phyloP scores from a whole-genome alignment of 441 rosid genomes.

The Arabidopsis hybrid region DNA sequence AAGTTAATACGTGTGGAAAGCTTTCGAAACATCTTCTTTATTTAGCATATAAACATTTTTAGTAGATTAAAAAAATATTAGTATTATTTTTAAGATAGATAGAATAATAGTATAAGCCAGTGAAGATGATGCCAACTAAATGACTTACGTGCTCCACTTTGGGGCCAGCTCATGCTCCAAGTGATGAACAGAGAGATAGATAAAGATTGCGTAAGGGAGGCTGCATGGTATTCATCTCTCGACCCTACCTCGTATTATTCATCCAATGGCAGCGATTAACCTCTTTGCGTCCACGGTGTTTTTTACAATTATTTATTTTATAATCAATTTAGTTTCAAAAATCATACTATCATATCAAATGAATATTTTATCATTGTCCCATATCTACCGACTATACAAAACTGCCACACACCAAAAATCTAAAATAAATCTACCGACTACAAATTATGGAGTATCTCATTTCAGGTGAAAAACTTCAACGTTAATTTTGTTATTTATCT shows the following conservation, averaged over 20 bases:
- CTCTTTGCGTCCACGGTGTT: constrained; percentile 41
- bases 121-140: constrained; percentile 43
- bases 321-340: not conserved
- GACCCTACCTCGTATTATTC: constrained; percentile 13
- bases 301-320: not conserved
- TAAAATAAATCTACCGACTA: not conserved
- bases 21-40: not conserved
- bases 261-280: constrained; percentile 43
- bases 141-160: constrained; percentile 53
- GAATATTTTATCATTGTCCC: constrained; percentile 11
- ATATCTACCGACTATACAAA: constrained; percentile 32
- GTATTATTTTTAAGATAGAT: not conserved
- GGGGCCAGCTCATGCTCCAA: constrained; percentile 57
- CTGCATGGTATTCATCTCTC: constrained; percentile 12
- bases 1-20: not conserved
- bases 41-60: too few relatives aligned
- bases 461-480: not conserved
- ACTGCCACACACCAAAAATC: not conserved
- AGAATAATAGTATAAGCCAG: not conserved
- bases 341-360: constrained; percentile 29
- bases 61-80: too few relatives aligned
- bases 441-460: not conserved
- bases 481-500: not conserved
- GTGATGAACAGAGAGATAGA: constrained; percentile 40
- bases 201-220: constrained; percentile 36